Percentiles rank a stretch among this genome's conserved stretches.
Conservation (phyloP, 176 grass and related monocot genomes). For the Elymus sibiricus region DNA sequence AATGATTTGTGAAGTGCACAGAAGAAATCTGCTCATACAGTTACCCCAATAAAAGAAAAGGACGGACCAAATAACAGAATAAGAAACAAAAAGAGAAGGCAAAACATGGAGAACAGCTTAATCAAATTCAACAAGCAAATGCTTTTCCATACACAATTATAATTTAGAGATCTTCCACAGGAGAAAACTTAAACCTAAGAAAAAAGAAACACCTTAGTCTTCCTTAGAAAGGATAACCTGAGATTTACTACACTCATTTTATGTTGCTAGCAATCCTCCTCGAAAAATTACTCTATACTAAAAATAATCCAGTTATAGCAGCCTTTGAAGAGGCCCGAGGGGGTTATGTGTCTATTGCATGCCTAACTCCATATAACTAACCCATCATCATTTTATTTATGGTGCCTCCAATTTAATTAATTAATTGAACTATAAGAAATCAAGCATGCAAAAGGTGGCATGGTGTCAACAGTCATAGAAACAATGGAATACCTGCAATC, state of each 20-base stretch:
- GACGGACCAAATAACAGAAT: neutral
- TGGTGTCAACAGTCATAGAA: slow-evolving; percentile 1
- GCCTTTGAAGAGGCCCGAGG: neutral
- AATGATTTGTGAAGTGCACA: neutral
- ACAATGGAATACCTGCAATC: slow-evolving; percentile 75
- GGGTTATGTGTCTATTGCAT: neutral
- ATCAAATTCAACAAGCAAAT: slow-evolving; percentile 5
- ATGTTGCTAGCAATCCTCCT: neutral
- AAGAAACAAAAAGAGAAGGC: slow-evolving; percentile 10
- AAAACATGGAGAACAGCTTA: neutral
- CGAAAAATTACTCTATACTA: neutral
- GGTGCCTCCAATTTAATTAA: neutral
- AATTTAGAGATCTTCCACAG: neutral
- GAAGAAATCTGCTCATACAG: neutral
- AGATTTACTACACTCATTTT: neutral
- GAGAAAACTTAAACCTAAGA: neutral
- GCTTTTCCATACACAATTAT: neutral
- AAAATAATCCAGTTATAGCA: slow-evolving; percentile 4
- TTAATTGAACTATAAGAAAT: neutral
- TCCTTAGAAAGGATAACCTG: neutral
- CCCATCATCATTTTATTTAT: neutral
- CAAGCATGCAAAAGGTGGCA: neutral
- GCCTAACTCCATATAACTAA: neutral
- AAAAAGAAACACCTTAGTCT: neutral
- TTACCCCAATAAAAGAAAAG: neutral